Base-by-base conservation (phyloP, 495 filamentous ascomycete species). In the Collariella sp. region DNA sequence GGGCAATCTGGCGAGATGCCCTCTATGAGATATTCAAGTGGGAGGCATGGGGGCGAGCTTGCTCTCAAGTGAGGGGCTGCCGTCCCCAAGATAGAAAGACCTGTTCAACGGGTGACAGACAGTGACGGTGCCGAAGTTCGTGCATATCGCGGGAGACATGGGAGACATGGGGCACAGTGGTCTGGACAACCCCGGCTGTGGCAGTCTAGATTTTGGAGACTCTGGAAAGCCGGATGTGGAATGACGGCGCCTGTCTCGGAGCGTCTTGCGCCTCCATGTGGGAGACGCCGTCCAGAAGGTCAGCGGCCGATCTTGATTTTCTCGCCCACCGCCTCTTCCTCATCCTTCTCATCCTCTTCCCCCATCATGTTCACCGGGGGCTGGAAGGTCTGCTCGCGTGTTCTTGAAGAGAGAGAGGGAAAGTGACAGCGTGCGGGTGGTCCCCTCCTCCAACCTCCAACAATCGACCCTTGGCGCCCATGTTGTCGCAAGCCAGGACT, bases 381-480 rank as follows among this genome's bases (percentile, higher is more conserved):
- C 5, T 9, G 9, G 26, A 31, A 9, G 4, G 26, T 31, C 26
- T 31, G 4, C 26, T 31, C 6, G 46, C 12, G 20, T 49, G 36
- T 50, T 41, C 48, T 41, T 6, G 9, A 50, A 33, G 35, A 11
- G 38, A n/a, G n/a, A 11, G 16, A 31, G 23, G 35, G 24, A 38
- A 19, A 31, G 38, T 22, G 48, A 41, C 38, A 18, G 35, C 18
- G 3, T 2, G 29, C 12, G 11, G 7, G 10, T 38, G 34, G 23
- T 42, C 36, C 26, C 42, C 45, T 34, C 46, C 35, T 5, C 18
- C 31, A 13, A n/a, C n/a, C n/a, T n/a, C n/a, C n/a, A n/a, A n/a
- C n/a, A n/a, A 38, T 43, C 24, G 29, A n/a, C 26, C n/a, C 61
- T 62, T 64, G 64, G 64, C 64, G 64, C 59, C 53, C 57, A 58